Evolutionary conservation across 2,329 filamentous ascomycete species (phyloP).

Genomic region (Colletotrichum lini): DNA sequence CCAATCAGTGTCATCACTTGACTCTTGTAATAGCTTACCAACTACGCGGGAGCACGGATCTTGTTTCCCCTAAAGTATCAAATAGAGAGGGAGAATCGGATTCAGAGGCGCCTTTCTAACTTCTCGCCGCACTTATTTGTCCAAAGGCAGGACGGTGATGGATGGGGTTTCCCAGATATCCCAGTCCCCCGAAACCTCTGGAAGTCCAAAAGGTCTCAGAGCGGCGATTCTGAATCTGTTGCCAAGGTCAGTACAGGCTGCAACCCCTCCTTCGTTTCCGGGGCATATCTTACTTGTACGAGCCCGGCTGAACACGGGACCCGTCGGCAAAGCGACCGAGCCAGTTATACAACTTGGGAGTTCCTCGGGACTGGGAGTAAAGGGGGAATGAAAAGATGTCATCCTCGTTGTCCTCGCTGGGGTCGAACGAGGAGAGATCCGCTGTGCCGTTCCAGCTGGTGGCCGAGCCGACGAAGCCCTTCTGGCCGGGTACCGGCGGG

Average conservation of each 20-base stretch:
- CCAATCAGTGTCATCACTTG: too few species aligned
- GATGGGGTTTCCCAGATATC: conserved; percentile 46
- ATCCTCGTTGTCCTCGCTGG: conserved; percentile 13
- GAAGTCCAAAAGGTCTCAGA: conserved; percentile 47
- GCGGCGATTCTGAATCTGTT: conserved; percentile 46
- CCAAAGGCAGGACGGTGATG: background rate
- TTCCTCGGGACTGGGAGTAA: background rate
- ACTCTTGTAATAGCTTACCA: too few species aligned
- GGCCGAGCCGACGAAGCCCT: conserved; percentile 60
- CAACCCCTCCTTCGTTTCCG: fast-evolving
- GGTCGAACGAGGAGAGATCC: background rate
- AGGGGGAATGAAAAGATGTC: conserved; percentile 21
- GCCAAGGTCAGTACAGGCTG: background rate
- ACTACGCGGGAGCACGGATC: too few species aligned
- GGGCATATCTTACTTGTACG: conserved; percentile 12
- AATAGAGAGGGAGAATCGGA: too few species aligned
- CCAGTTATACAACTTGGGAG: conserved; percentile 1
- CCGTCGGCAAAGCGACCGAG: conserved; percentile 24
- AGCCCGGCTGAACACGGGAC: conserved; percentile 9
- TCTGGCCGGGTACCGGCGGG: conserved; percentile 55
- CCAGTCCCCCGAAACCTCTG: conserved; percentile 43
- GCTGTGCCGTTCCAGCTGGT: conserved; percentile 47
- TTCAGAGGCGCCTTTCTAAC: too few species aligned
- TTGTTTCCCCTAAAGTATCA: too few species aligned
- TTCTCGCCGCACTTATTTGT: too few species aligned